phyloP scores from a whole-genome alignment of 2,329 filamentous ascomycete species.

The Ceratocystis albifundus region DNA sequence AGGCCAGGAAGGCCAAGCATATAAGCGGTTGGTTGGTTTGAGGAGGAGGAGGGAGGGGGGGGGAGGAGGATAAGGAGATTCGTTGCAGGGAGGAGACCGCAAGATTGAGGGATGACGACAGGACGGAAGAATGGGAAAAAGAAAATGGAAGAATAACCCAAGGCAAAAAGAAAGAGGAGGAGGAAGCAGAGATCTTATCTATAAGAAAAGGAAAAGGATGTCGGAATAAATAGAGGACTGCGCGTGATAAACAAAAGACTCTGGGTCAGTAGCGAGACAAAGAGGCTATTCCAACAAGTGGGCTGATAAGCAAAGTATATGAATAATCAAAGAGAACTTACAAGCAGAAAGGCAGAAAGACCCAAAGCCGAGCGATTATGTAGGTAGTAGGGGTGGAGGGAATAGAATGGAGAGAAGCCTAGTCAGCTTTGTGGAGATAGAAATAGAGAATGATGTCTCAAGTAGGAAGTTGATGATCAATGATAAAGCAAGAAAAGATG shows the following conservation, averaged over 20 bases:
- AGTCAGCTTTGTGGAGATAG: background rate
- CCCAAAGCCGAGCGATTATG: background rate
- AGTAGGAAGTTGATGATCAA: background rate
- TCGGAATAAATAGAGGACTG: background rate
- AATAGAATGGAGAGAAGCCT: background rate
- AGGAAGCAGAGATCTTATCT: background rate
- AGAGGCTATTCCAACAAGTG: background rate
- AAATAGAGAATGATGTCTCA: background rate
- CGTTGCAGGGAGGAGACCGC: background rate
- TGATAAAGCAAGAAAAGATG: constrained; percentile 1
- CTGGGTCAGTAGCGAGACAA: background rate
- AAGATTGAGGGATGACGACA: background rate
- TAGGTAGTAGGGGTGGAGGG: background rate
- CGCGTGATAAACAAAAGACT: background rate
- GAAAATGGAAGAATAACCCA: background rate
- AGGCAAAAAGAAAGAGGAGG: background rate
- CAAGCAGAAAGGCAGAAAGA: background rate
- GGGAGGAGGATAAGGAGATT: background rate
- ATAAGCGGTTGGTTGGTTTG: background rate
- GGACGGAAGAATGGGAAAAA: background rate
- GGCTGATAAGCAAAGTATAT: background rate
- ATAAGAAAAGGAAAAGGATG: background rate
- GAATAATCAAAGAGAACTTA: background rate
- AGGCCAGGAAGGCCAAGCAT: background rate
- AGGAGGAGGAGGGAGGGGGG: too few species aligned